A percentile compares a stretch with the other conserved stretches of the same genome.
phyloP scores from a whole-genome alignment of 1,284 basidiomycete species.

The Rugosomyces carneus region DNA sequence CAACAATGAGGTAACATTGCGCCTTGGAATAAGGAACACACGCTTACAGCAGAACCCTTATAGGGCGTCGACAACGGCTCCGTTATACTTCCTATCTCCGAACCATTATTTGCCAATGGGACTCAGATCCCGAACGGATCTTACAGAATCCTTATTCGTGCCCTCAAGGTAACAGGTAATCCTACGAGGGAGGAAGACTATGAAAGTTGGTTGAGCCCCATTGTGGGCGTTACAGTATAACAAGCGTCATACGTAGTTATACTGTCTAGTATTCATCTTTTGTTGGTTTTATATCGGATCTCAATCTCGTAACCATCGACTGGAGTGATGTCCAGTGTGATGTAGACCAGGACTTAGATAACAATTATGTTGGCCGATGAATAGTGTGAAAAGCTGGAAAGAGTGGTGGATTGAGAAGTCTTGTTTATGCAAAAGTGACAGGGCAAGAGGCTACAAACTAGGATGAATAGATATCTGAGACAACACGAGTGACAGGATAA shows the following conservation, averaged over 20 bases:
- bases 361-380: neutral
- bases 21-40: neutral
- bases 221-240: constrained; percentile 24
- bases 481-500: neutral
- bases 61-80: constrained; percentile 27
- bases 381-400: constrained; percentile 4
- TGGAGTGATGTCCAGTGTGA: too few species aligned
- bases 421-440: neutral
- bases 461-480: neutral
- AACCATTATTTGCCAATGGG: constrained; percentile 47
- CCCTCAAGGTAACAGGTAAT: constrained; percentile 54
- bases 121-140: constrained; percentile 53
- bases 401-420: constrained; percentile 2
- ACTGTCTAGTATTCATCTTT: too few species aligned
- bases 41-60: neutral
- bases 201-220: constrained; percentile 47
- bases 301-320: too few species aligned
- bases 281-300: neutral
- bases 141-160: constrained; percentile 56
- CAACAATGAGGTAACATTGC: constrained; percentile 27
- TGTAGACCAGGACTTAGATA: too few species aligned
- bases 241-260: neutral
- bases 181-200: constrained; percentile 47
- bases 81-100: constrained; percentile 31
- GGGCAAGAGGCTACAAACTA: neutral